A percentile compares a stretch with the other conserved stretches of the same genome.
These are phyloP conservation scores for Echium plantagineum DNA, from an alignment of 257 asterid genomes.

Conservation along the genomic window DNA sequence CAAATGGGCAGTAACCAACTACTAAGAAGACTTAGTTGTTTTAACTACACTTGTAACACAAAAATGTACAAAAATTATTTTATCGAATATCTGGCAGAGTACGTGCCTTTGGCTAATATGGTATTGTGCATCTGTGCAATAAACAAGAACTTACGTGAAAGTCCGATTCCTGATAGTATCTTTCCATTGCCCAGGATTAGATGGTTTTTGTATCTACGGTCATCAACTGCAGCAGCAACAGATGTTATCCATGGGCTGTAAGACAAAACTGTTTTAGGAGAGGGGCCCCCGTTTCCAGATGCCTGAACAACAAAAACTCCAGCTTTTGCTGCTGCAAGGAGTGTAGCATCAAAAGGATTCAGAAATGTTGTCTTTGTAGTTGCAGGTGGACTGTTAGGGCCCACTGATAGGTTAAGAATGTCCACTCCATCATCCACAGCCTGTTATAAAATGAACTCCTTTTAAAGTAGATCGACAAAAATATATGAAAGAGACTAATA, in stretches of 20 bases:
- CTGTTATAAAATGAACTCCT: constrained; percentile 30
- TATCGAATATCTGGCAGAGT: background rate
- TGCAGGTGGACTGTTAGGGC: constrained; percentile 97
- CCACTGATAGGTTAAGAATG: constrained; percentile 89
- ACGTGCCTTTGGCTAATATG: background rate
- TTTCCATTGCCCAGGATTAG: constrained; percentile 85
- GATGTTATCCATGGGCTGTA: constrained; percentile 98
- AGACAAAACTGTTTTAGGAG: constrained; percentile 83
- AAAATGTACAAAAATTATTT: no score
- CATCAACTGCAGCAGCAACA: constrained; percentile 99
- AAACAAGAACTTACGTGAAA: constrained; percentile 71
- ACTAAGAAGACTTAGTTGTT: no score
- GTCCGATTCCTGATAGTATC: constrained; percentile 66
- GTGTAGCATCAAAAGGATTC: constrained; percentile 90
- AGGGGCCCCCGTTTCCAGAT: constrained; percentile 99
- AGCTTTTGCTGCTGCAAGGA: constrained; percentile 93
- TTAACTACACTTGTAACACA: no score
- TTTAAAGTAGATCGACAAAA: constrained; percentile 15
- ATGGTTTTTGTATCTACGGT: constrained; percentile 90
- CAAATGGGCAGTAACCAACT: no score
- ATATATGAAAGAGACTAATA: constrained; percentile 6
- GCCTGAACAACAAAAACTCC: constrained; percentile 97
- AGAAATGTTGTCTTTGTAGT: constrained; percentile 83
- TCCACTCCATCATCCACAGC: constrained; percentile 99
- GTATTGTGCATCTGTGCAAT: background rate